Conservation (phyloP, 768 basidiomycete species). For the Cytidiella melzeri region DNA sequence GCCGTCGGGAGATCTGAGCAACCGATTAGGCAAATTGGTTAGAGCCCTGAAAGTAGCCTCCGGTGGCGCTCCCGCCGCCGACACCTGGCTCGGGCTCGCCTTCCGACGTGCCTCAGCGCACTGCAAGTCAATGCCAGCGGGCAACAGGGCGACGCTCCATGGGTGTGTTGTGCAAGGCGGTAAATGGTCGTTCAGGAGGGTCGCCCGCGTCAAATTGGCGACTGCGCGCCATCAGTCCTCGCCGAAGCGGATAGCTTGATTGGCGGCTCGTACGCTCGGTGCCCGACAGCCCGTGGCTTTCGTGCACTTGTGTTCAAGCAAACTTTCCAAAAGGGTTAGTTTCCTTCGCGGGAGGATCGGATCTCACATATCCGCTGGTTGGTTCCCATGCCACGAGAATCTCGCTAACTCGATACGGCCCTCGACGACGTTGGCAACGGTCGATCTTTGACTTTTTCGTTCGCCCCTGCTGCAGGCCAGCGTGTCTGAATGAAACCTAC, state of each 20-base stretch:
- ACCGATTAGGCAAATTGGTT: slow-evolving; percentile 6
- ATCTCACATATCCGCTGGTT: not conserved
- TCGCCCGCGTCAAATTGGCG: not conserved
- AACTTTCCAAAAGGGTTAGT: not conserved
- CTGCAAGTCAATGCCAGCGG: too few relatives aligned
- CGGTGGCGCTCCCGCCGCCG: slow-evolving; percentile 5
- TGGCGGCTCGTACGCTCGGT: not conserved
- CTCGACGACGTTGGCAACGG: too few relatives aligned
- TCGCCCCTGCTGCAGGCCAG: too few relatives aligned
- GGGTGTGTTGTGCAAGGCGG: not conserved
- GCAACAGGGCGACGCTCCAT: too few relatives aligned
- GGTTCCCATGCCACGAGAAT: slow-evolving; percentile 8
- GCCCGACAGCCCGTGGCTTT: not conserved
- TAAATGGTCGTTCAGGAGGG: not conserved
- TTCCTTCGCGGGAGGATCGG: slow-evolving; percentile 10
- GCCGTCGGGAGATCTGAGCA: slow-evolving; percentile 5
- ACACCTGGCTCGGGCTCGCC: too few relatives aligned
- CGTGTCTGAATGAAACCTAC: too few relatives aligned
- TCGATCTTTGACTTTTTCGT: too few relatives aligned
- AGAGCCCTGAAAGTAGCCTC: slow-evolving; percentile 8
- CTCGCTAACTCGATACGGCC: slow-evolving; percentile 1
- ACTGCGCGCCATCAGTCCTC: not conserved
- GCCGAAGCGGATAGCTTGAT: not conserved
- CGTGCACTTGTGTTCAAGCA: not conserved
- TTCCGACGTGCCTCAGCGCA: too few relatives aligned